Evolutionary conservation across 192 early-diverging fungal species (phyloP).

Genomic region (Mortierella antarctica): DNA sequence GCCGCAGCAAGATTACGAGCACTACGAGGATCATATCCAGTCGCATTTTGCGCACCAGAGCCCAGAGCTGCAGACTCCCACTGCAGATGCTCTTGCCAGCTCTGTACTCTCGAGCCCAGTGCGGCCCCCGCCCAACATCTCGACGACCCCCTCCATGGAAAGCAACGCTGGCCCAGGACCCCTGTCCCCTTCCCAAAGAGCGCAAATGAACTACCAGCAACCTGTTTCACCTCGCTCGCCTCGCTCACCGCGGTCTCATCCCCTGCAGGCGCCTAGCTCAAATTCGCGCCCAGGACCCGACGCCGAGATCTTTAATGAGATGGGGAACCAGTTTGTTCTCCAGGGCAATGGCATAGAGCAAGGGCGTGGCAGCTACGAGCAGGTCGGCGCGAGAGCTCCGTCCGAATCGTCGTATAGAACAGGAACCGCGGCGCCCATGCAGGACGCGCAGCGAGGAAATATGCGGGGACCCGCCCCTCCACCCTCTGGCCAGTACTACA

Average conservation of each 20-base stretch:
- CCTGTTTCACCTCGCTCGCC: neutral
- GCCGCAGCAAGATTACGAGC: constrained; percentile 5
- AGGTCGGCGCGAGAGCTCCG: constrained; percentile 13
- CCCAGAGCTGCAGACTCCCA: neutral
- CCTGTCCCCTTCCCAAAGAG: constrained; percentile 25
- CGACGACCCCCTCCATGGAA: neutral
- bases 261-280: neutral
- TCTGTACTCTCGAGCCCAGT: neutral
- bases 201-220: neutral
- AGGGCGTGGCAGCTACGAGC: constrained; percentile 3
- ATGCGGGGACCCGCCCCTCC: neutral
- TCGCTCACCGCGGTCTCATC: constrained; percentile 15
- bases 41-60: constrained; percentile 23
- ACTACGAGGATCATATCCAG: constrained; percentile 32
- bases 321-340: constrained; percentile 42
- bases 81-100: no score
- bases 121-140: constrained; percentile 8
- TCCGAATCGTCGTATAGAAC: constrained; percentile 10
- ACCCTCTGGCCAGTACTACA: neutral
- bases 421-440: no score
- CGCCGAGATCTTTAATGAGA: constrained; percentile 19
- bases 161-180: neutral
- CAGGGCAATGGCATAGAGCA: constrained; percentile 2
- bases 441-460: neutral
- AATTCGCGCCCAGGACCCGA: neutral